Percentiles rank a stretch among this genome's conserved stretches.
Evolutionary conservation across 371 early-diverging fungal genomes (phyloP).

Genomic region (Syncephalastrum sp.): DNA sequence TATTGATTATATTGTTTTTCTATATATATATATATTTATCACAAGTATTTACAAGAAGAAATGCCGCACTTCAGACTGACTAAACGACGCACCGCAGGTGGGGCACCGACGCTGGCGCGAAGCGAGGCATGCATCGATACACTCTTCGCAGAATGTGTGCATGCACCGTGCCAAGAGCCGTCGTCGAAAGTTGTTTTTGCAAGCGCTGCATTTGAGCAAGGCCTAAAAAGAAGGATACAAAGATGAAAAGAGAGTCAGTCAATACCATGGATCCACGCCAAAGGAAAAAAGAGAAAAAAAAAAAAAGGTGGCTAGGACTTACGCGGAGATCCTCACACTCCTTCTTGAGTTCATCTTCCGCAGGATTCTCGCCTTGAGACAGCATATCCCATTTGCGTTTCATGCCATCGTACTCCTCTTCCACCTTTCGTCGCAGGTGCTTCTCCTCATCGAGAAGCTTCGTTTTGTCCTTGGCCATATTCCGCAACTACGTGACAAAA

Average conservation of each 20-base stretch:
- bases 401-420: constrained; percentile 58
- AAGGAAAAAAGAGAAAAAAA: background rate
- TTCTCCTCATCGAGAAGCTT: constrained; percentile 58
- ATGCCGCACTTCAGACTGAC: constrained; percentile 84
- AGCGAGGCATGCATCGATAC: constrained; percentile 85
- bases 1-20: too few relatives aligned
- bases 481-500: constrained; percentile 35
- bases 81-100: constrained; percentile 93
- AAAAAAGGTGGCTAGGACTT: constrained; percentile 9
- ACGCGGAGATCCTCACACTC: constrained; percentile 44
- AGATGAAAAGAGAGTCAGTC: background rate
- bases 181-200: constrained; percentile 81
- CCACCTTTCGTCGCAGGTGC: constrained; percentile 47
- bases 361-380: constrained; percentile 37
- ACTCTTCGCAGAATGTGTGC: constrained; percentile 97
- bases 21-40: too few relatives aligned
- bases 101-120: constrained; percentile 98
- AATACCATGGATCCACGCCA: background rate
- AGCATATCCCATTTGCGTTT: constrained; percentile 42
- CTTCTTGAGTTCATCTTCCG: constrained; percentile 31
- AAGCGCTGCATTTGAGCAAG: constrained; percentile 86
- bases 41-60: constrained; percentile 71
- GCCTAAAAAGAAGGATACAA: constrained; percentile 38
- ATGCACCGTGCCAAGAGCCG: constrained; percentile 84
- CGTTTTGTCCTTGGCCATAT: constrained; percentile 57